Base-by-base conservation (phyloP, 2,329 filamentous ascomycete genomes). In the Cladosporium sp. region DNA sequence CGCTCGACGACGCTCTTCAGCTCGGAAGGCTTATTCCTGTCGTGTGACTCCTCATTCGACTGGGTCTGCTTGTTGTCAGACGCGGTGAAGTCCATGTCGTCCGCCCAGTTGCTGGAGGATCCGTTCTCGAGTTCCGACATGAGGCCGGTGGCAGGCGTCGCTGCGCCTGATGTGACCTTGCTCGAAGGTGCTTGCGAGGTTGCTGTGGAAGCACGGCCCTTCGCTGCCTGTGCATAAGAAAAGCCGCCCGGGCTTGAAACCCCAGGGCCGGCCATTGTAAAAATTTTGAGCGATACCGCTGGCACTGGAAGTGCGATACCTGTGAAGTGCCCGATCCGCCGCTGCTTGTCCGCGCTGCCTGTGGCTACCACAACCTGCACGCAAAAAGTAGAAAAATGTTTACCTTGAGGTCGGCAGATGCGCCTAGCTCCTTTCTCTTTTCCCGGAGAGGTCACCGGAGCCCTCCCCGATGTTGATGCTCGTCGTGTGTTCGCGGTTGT, bases 221-320 rank as follows among this genome's bases (percentile, higher is more conserved):
- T 93, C 55, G 92, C 92, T 67, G 92, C 92, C 79, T 95, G 90
- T 64, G 92, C 92, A 72, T 97, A 97, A 55, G 92, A 96, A 69
- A 96, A 95, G 61, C 65, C 65, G 41, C 62, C 62, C 19, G 64
- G 61, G 61, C 63, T 66, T 31, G 57, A 53, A 41, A 52, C 49
- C 37, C 49, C 49, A 52, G 49, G 49, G 22, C 49, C 49, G 32
- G 49, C 49, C 49, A 52, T 52, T 38, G 35, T 38, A 14, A 16
- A 38, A 38, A 38, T 38, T 28, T 28, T 7, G 22, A 7, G 22
- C 22, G 22, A 28, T 28, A 28, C 22, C 22, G 22, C 35, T 38
- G 35, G 35, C 35, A 38, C 35, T 14, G 35, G 16, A 38, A 38
- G 35, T 38, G 35, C 35, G 16, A 38, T n/a, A 38, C 22, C 22